Percentiles rank a stretch among this genome's conserved stretches.
Evolutionary conservation across 176 grass and related monocot species (phyloP).

Genomic region (Chrysopogon serrulatus): DNA sequence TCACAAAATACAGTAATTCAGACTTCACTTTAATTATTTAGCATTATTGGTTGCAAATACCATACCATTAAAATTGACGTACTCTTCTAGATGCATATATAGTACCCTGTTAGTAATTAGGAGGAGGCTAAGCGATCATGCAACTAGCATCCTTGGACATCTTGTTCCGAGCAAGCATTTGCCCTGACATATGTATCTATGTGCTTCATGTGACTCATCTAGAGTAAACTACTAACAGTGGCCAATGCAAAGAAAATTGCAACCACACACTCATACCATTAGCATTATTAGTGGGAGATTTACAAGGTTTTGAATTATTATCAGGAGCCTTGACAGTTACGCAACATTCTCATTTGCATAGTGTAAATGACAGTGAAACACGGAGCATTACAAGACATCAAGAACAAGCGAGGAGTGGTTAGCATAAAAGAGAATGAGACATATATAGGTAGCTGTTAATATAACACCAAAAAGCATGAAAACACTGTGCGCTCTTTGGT

Average conservation of each 20-base stretch:
- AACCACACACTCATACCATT: neutral
- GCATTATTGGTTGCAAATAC: neutral
- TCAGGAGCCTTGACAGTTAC: neutral
- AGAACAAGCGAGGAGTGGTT: neutral
- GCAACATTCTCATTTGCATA: neutral
- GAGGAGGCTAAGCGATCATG: neutral
- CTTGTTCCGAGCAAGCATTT: neutral
- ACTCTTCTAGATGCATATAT: conserved; percentile 20
- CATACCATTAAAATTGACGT: too few species aligned
- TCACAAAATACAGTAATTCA: too few species aligned
- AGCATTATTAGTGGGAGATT: neutral
- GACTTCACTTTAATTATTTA: neutral
- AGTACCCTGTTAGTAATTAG: neutral
- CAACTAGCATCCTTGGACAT: neutral
- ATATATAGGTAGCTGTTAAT: neutral
- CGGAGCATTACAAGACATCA: neutral
- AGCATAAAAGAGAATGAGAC: neutral
- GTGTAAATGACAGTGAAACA: neutral
- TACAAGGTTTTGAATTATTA: neutral
- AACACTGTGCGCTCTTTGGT: neutral
- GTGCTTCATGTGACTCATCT: neutral
- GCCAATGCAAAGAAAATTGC: conserved; percentile 7
- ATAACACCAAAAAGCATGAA: neutral
- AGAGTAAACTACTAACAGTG: neutral
- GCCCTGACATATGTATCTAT: too few species aligned